phyloP scores from a whole-genome alignment of 352 stramenopile species.

The Phytophthora citricola region DNA sequence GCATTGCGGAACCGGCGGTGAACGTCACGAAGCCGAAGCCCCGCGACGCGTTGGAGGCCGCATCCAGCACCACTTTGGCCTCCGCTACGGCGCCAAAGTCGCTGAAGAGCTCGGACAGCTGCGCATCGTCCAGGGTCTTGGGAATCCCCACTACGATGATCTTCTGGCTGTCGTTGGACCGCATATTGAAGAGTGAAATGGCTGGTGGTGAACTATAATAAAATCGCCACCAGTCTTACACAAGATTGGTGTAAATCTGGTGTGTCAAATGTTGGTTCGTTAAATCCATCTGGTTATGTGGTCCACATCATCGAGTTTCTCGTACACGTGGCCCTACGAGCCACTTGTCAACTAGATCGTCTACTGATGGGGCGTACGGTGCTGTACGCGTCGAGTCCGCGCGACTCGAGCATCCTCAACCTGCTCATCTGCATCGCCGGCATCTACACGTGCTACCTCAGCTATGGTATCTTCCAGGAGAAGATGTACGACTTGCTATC shows the following conservation, averaged over 20 bases:
- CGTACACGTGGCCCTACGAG: conserved; percentile 2
- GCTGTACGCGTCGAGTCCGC: conserved; percentile 50
- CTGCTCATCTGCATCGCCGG: conserved; percentile 85
- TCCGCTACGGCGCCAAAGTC: conserved; percentile 75
- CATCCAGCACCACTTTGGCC: conserved; percentile 78
- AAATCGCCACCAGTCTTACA: too few relatives aligned
- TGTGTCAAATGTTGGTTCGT: background rate
- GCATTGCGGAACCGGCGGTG: conserved; percentile 71
- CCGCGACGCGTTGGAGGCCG: conserved; percentile 59
- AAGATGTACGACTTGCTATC: conserved; percentile 78
- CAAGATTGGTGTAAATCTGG: background rate
- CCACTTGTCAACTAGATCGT: conserved; percentile 20
- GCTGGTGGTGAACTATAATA: background rate
- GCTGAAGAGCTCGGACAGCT: conserved; percentile 75
- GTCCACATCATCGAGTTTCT: background rate
- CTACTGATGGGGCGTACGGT: conserved; percentile 50
- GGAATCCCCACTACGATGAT: conserved; percentile 85
- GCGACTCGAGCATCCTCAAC: conserved; percentile 79
- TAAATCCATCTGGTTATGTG: background rate
- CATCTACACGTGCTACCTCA: conserved; percentile 94
- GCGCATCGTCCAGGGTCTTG: conserved; percentile 75
- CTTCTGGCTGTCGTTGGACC: conserved; percentile 86
- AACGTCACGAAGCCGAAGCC: conserved; percentile 90
- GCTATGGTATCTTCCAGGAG: conserved; percentile 94
- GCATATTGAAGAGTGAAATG: conserved; percentile 40